Evolutionary conservation across 208 protist genomes (phyloP).

Genomic region (Leishmania aethiopica): DNA sequence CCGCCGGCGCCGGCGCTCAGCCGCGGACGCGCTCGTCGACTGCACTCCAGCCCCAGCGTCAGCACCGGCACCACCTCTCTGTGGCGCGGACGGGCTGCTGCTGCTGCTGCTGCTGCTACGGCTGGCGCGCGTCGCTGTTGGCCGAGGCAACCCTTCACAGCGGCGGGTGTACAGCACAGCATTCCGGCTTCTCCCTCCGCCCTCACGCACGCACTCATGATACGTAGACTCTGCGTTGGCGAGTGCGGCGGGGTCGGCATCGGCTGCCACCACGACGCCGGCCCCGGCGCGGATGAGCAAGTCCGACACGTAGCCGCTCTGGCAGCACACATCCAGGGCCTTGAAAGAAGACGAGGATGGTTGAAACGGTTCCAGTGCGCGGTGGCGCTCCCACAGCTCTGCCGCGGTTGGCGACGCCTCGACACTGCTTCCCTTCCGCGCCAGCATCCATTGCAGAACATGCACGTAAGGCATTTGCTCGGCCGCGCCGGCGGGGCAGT

Average conservation of each 20-base stretch:
- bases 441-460: constrained; percentile 76
- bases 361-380: constrained; percentile 49
- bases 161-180: constrained; percentile 22
- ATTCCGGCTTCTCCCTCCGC: constrained; percentile 22
- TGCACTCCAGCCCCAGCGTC: background rate
- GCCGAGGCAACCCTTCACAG: constrained; percentile 28
- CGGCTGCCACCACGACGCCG: constrained; percentile 45
- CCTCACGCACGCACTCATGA: constrained; percentile 58
- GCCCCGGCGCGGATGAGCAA: constrained; percentile 73
- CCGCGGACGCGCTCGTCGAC: constrained; percentile 19
- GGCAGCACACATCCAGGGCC: constrained; percentile 74
- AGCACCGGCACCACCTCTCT: background rate
- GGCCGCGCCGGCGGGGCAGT: constrained; percentile 59
- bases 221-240: constrained; percentile 68
- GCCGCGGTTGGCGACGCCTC: background rate
- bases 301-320: constrained; percentile 71
- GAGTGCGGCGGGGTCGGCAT: constrained; percentile 40
- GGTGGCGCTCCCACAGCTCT: constrained; percentile 41
- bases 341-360: constrained; percentile 38
- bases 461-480: constrained; percentile 84
- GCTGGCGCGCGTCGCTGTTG: background rate
- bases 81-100: background rate
- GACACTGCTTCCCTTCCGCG: background rate
- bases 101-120: background rate
- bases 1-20: constrained; percentile 28